These are phyloP conservation scores for Komagataella populi DNA, from an alignment of 805 yeast genomes.

Conservation along the genomic window DNA sequence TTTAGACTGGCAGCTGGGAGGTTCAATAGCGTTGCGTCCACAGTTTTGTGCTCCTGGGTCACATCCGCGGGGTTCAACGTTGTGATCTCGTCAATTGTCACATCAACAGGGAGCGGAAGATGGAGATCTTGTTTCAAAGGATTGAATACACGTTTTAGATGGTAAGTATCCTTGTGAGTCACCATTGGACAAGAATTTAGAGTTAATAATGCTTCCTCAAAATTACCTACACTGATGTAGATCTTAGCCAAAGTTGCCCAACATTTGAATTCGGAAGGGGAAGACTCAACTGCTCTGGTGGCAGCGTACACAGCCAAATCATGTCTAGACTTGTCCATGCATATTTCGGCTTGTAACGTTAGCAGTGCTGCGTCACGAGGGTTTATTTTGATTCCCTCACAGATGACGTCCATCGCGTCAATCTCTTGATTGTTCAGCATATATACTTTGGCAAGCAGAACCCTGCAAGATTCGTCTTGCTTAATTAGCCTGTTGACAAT, in stretches of 20 bases:
- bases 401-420: conserved; percentile 37
- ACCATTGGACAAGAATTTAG: conserved; percentile 78
- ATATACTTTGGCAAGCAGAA: conserved; percentile 39
- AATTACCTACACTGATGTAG: conserved; percentile 49
- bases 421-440: conserved; percentile 45
- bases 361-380: conserved; percentile 45
- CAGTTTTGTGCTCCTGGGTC: conserved; percentile 47
- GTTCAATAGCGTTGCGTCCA: conserved; percentile 46
- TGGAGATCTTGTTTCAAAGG: conserved; percentile 44
- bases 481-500: conserved; percentile 37
- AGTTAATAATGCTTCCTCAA: conserved; percentile 59
- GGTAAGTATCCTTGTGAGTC: conserved; percentile 53
- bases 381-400: conserved; percentile 31
- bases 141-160: conserved; percentile 45
- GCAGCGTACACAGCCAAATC: conserved; percentile 50
- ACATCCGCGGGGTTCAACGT: conserved; percentile 54
- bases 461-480: conserved; percentile 41
- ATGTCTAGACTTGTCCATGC: conserved; percentile 33
- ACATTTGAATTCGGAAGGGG: conserved; percentile 65
- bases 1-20: conserved; percentile 61
- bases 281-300: conserved; percentile 48
- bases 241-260: conserved; percentile 59
- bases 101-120: conserved; percentile 67
- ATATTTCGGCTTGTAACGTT: conserved; percentile 43
- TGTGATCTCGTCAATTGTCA: conserved; percentile 54